phyloP scores from a whole-genome alignment of 2,329 filamentous ascomycete species.

The Apiospora kogelbergensis region DNA sequence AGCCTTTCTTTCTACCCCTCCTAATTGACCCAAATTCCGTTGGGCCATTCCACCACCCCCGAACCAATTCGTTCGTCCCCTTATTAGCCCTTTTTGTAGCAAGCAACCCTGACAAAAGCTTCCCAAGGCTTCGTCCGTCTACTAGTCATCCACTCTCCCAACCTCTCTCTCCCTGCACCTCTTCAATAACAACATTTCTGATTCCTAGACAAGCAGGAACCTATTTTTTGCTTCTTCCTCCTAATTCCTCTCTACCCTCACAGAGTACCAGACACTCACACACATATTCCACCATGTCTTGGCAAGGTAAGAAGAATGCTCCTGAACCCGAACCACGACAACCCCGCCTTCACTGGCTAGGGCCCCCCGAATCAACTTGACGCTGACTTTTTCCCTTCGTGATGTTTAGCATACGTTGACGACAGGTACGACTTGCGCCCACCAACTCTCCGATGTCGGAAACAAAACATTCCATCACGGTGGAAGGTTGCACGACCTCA shows the following conservation, averaged over 20 bases:
- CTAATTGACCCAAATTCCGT: neutral
- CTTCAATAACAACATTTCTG: neutral
- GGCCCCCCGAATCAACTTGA: conserved; percentile 12
- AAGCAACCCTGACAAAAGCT: conserved; percentile 7
- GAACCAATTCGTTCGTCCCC: neutral
- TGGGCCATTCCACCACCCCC: neutral
- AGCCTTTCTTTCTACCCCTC: neutral
- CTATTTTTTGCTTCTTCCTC: conserved; percentile 10
- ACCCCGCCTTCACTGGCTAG: neutral
- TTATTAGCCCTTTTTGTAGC: conserved; percentile 1
- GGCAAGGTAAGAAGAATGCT: conserved; percentile 61
- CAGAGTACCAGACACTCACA: conserved; percentile 9
- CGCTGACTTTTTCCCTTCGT: conserved; percentile 24
- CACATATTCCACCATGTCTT: conserved; percentile 56
- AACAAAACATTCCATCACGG: neutral
- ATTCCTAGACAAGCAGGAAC: neutral
- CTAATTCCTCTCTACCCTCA: neutral
- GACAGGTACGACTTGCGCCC: conserved; percentile 48
- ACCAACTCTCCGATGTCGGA: neutral
- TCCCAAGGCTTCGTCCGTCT: neutral
- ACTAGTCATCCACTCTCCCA: conserved; percentile 10
- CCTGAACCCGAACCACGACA: conserved; percentile 16
- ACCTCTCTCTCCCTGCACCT: conserved; percentile 1
- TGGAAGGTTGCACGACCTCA: neutral
- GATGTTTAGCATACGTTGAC: conserved; percentile 55